Base-by-base conservation (phyloP, 1,139 yeast genomes). In the Lodderomyces parapsilosis region DNA sequence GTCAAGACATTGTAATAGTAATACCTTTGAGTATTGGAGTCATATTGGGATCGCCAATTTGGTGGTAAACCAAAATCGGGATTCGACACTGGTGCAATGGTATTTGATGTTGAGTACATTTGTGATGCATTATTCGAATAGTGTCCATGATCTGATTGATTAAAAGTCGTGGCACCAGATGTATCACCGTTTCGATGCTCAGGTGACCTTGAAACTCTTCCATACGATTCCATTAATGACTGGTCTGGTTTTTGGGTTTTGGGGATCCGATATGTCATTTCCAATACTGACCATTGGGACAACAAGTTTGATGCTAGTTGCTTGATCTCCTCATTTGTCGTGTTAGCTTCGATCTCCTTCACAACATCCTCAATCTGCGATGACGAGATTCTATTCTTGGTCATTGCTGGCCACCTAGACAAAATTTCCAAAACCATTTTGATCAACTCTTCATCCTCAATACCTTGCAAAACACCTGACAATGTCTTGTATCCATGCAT, bases 401-500 rank as follows among this genome's bases (percentile, higher is more conserved):
- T 86, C 38, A 90, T 74, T 41, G 78, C 75, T 4, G 98, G 98
- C 91, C 96, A 87, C 43, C 71, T 68, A 30, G 71, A 60, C 50
- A 93, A 69, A 30, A 90, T 76, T 38, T 70, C 68, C 43, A 90
- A 63, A 33, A 86, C 70, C 56, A 71, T 65, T 6, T 62, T 55
- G 6, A 75, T 68, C 39, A 79, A 57, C 0, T 60, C 66, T 40
- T 73, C 76, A 36, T 63, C 65, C 14, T 47, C 59, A 27, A 27
- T 45, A 49, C 60, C 71, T 44, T 77, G 71, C 39, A 88, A 60
- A 9, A 87, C 64, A 17, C 81, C 76, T 13, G 86, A 78, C 43
- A 91, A 71, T 10, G 95, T 83, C 55, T 85, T 86, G 62, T 90
- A 87, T 6, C 99, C 99, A 59, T 91, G 99, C 57, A 89, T 73